Evolutionary conservation across 805 yeast species (phyloP).

Genomic region (Wickerhamomyces queroliae): DNA sequence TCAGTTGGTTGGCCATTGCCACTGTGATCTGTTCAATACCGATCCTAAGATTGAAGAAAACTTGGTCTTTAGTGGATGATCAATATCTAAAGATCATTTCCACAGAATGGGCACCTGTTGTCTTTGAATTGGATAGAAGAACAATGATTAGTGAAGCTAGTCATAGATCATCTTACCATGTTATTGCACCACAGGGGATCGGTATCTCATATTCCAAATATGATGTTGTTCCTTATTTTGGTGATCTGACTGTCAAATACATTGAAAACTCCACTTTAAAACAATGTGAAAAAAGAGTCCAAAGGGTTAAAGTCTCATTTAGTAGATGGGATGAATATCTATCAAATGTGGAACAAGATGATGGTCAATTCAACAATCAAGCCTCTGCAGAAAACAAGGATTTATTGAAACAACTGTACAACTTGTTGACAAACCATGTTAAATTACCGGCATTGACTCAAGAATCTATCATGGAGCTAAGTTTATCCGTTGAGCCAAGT

Average conservation of each 20-base stretch:
- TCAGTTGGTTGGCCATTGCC: constrained; percentile 89
- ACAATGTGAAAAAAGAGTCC: constrained; percentile 60
- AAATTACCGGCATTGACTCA: constrained; percentile 37
- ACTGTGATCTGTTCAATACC: constrained; percentile 80
- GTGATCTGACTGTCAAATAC: constrained; percentile 60
- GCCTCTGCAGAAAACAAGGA: constrained; percentile 19
- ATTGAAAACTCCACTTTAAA: constrained; percentile 33
- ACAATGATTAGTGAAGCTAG: constrained; percentile 52
- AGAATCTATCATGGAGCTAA: constrained; percentile 54
- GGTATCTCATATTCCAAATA: constrained; percentile 72
- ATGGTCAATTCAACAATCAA: constrained; percentile 20
- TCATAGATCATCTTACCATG: constrained; percentile 57
- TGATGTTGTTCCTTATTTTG: constrained; percentile 84
- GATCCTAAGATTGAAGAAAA: constrained; percentile 59
- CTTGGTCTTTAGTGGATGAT: constrained; percentile 71
- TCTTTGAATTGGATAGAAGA: constrained; percentile 80
- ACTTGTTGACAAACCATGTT: constrained; percentile 40
- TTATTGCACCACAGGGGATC: constrained; percentile 83
- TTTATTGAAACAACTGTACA: constrained; percentile 35
- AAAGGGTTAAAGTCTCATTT: constrained; percentile 65
- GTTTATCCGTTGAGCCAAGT: constrained; percentile 62
- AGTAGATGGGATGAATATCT: constrained; percentile 79
- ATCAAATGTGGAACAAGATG: constrained; percentile 38
- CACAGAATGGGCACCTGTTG: constrained; percentile 89
- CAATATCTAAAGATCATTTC: constrained; percentile 54